Evolutionary conservation across 768 basidiomycete genomes (phyloP).

Genomic region (Lentinula aciculospora): DNA sequence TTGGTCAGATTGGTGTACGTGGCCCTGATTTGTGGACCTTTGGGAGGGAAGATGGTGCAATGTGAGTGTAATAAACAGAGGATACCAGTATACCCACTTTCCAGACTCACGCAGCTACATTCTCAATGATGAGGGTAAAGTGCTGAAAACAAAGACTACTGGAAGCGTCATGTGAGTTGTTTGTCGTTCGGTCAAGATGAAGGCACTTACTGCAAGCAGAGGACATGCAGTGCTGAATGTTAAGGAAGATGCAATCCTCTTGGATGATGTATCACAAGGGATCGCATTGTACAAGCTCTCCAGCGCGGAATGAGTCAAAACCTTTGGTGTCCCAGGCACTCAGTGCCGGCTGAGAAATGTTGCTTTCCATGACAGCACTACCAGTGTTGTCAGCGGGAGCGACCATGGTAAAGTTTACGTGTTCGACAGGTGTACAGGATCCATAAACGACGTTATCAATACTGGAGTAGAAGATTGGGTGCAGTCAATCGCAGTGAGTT

Average conservation of each 20-base stretch:
- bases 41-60: constrained; percentile 1
- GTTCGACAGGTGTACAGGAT: neutral
- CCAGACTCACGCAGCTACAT: neutral
- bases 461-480: neutral
- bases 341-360: neutral
- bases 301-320: neutral
- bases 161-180: neutral
- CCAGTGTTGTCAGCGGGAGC: neutral
- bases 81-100: neutral
- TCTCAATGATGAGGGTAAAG: neutral
- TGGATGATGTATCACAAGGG: neutral
- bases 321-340: neutral
- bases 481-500: neutral
- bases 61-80: neutral
- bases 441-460: neutral
- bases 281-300: neutral
- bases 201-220: neutral
- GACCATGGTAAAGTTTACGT: constrained; percentile 2
- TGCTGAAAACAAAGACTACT: neutral
- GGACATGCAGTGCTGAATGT: neutral
- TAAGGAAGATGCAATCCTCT: neutral
- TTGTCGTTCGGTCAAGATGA: neutral
- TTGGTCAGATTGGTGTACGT: neutral
- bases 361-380: neutral
- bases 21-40: constrained; percentile 1